phyloP scores from a whole-genome alignment of 352 stramenopile species.

The Peronospora belbahrii region DNA sequence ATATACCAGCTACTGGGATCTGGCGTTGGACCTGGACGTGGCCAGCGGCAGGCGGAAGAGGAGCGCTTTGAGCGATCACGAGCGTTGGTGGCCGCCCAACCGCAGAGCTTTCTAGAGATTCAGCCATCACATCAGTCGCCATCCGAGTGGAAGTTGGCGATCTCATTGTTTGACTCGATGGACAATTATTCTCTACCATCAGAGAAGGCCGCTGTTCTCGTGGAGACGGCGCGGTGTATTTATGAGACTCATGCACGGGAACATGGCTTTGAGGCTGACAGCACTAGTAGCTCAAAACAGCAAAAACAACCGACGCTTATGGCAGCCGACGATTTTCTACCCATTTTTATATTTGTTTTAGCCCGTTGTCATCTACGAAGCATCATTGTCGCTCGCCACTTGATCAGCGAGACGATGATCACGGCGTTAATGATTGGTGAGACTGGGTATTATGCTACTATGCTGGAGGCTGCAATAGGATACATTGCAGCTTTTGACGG shows the following conservation, averaged over 20 bases:
- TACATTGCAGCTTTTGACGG: constrained; percentile 48
- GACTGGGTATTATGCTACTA: constrained; percentile 75
- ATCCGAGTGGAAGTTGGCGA: constrained; percentile 47
- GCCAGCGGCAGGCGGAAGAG: constrained; percentile 28
- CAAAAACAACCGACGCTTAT: constrained; percentile 27
- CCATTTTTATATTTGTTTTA: constrained; percentile 75
- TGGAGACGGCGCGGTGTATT: constrained; percentile 64
- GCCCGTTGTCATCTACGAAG: constrained; percentile 45
- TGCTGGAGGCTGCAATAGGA: constrained; percentile 64
- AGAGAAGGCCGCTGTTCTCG: constrained; percentile 54
- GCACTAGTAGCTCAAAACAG: neutral
- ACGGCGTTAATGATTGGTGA: constrained; percentile 66
- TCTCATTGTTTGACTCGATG: constrained; percentile 44
- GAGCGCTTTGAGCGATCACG: constrained; percentile 49
- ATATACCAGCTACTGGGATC: constrained; percentile 55
- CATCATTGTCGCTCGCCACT: constrained; percentile 46
- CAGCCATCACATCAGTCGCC: constrained; percentile 36
- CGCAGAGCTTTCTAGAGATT: constrained; percentile 61
- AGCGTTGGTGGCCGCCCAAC: constrained; percentile 30
- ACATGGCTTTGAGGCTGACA: constrained; percentile 18
- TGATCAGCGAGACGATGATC: constrained; percentile 77
- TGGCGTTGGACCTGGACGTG: constrained; percentile 10
- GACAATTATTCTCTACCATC: constrained; percentile 68
- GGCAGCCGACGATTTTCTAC: constrained; percentile 69
- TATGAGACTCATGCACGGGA: constrained; percentile 55